These are phyloP conservation scores for Vitellaria paradoxa DNA, from an alignment of 179 eudicot species.

Conservation along the genomic window DNA sequence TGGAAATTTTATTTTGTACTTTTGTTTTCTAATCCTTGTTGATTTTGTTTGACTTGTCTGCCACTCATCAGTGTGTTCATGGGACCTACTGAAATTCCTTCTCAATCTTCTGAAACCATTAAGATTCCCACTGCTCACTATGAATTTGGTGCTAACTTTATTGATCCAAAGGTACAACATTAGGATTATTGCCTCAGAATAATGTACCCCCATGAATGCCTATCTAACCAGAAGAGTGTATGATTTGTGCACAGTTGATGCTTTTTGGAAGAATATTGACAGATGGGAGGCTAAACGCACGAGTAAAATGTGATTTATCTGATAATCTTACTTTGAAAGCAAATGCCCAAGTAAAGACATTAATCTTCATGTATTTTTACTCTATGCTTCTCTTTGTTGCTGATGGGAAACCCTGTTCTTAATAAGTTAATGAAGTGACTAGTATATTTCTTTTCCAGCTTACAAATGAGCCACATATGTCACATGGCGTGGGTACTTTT, in stretches of 20 bases:
- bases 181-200: neutral
- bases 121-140: slow-evolving; percentile 90
- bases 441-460: slow-evolving; percentile 44
- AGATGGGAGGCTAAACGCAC: slow-evolving; percentile 84
- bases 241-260: slow-evolving; percentile 58
- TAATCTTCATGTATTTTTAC: neutral
- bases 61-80: slow-evolving; percentile 54
- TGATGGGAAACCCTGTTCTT: neutral
- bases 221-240: slow-evolving; percentile 15
- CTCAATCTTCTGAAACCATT: slow-evolving; percentile 74
- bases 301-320: slow-evolving; percentile 80
- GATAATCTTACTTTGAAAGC: slow-evolving; percentile 77
- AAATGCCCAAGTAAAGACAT: slow-evolving; percentile 57
- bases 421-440: slow-evolving; percentile 12
- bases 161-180: slow-evolving; percentile 71
- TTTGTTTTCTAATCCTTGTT: neutral
- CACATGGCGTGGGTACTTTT: slow-evolving; percentile 74
- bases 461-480: slow-evolving; percentile 83
- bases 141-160: slow-evolving; percentile 91
- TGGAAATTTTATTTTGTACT: neutral
- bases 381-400: neutral
- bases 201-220: neutral
- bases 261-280: slow-evolving; percentile 84
- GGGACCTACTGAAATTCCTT: slow-evolving; percentile 91
- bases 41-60: slow-evolving; percentile 8